Conservation (phyloP, 2,329 filamentous ascomycete species). For the Colletotrichum horii region DNA sequence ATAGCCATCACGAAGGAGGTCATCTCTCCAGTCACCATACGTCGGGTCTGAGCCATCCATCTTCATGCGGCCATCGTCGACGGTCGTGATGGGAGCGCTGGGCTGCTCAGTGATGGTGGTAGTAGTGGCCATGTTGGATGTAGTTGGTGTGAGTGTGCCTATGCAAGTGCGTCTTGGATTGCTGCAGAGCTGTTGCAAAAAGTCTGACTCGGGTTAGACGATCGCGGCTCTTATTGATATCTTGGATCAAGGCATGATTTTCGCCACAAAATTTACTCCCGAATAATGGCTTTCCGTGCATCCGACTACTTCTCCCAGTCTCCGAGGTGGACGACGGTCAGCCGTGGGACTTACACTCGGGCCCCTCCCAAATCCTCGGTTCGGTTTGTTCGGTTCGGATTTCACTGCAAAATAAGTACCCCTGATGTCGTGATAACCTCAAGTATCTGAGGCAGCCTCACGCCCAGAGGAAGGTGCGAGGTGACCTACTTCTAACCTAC, state of each 20-base stretch:
- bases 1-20: constrained; percentile 27
- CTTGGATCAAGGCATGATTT: neutral
- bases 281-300: neutral
- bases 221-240: neutral
- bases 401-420: neutral
- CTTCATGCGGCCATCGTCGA: constrained; percentile 33
- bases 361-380: neutral
- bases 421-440: too few relatives aligned
- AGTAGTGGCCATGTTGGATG: constrained; percentile 28
- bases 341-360: neutral
- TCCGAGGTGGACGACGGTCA: neutral
- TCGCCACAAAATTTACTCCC: neutral
- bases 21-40: constrained; percentile 37
- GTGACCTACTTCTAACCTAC: too few relatives aligned
- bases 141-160: neutral
- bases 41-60: neutral
- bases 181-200: neutral
- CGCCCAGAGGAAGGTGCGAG: too few relatives aligned
- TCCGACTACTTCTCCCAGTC: neutral
- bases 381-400: constrained; percentile 8
- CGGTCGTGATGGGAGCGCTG: constrained; percentile 8
- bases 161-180: neutral
- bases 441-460: too few relatives aligned
- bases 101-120: neutral
- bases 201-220: neutral